Base-by-base conservation (phyloP, 2,329 filamentous ascomycete genomes). In the Calonectria multiphialidica region DNA sequence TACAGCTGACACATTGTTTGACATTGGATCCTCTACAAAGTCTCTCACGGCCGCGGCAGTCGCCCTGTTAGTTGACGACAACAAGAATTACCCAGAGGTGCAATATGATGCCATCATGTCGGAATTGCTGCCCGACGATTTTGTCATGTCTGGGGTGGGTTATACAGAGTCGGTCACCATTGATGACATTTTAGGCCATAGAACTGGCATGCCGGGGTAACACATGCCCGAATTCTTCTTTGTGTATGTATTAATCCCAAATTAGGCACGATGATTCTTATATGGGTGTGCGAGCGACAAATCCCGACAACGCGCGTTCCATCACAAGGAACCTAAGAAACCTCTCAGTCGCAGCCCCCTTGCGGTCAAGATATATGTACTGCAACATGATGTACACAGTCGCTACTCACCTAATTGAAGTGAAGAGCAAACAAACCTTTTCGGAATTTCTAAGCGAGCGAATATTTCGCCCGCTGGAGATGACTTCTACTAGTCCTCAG, bases 371-470 rank as follows among this genome's bases (percentile, higher is more conserved):
- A 59, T 79, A 76, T 65, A 70, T 78, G 18, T 80, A 81, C 70
- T 77, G 72, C 68, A 81, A 80, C 53, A 76, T 80, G 72, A 81
- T 81, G 79, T 81, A 76, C 57, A 80, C 79, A 1, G 79, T 69
- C 3, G 75, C 77, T 3, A 72, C 75, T 1, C 65, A 81, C 53
- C 69, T 81, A 10, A 75, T 81, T 1, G 77, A 81, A 64, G 37
- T 66, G 1, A 75, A 64, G 23, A 74, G 49, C 6, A 65, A 70
- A 1, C 62, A 75, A 4, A 37, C 30, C 21, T 80, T 81, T 44
- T 23, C 76, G 12, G 68, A 78, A 3, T 80, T 78, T 49, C 75
- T 81, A 12, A 42, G 77, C 1, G 18, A 72, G 9, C 68, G 59
- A 5, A 70, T 83, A 33, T 78, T 81, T 25, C 16, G 66, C 9